Base-by-base conservation (phyloP, 768 basidiomycete species). In the Agaricus sinodeliciosus region DNA sequence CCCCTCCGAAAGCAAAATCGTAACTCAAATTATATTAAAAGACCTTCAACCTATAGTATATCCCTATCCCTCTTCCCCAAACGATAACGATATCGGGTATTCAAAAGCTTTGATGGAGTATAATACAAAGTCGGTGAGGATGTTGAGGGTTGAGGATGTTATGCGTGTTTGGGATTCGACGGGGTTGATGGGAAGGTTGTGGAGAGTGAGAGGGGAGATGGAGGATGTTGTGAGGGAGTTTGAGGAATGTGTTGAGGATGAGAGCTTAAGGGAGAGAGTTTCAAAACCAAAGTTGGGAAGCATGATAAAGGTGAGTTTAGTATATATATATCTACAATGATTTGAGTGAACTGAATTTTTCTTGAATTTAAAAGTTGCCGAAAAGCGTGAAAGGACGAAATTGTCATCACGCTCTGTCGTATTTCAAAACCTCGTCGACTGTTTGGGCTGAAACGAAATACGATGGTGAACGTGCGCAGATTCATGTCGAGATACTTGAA, bases 381-480 rank as follows among this genome's bases (percentile, higher is more conserved):
- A 94, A 91, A 67, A 89, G 89, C 19, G 70, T 74, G 28, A 94
- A 94, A 62, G 91, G 85, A 2, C 73, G 77, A 47, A 73, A 80
- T 3, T 79, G 82, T 41, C 58, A 68, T 9, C 75, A 87, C 46
- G 84, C 81, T 15, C 65, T 89, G 43, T 54, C 69, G 40, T 65
- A 70, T 49, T 69, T 87, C 53, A 56, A 50, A 35, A 31, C 63
- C 35, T 67, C 73, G 0, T 69, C 74, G 9, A 66, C 63, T 25
- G 72, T 93, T 8, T 94, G 87, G 81, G 89, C 86, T 1, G 94
- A 97, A 69, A 93, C 84, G 0, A 97, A 97, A 66, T 94, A 94
- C 64, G 94, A 95, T 54, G 94, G 94, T 9, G 93, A 95, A 67
- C 78, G 94, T n/a, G 85, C 92, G 50, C 94, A 97, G 60, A 91